Conservation (phyloP, 768 basidiomycete species). For the Naganishia randhawae region DNA sequence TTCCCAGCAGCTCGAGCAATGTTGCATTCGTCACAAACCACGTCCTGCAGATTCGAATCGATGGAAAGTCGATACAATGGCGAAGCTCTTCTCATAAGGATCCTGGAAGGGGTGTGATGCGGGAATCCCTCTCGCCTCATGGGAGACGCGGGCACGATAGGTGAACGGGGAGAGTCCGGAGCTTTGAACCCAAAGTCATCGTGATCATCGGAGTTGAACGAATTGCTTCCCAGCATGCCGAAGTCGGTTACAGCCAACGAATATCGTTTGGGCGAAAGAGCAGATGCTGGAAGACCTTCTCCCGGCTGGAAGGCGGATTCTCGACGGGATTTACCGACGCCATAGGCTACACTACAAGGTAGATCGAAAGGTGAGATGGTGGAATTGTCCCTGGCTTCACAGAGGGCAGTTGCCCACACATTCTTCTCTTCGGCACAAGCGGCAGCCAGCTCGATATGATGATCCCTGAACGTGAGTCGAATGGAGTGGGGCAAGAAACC, state of each 20-base stretch:
- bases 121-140: conserved; percentile 31
- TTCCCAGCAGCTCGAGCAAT: conserved; percentile 17
- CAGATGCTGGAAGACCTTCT: conserved; percentile 33
- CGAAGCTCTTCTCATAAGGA: conserved; percentile 41
- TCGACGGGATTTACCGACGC: conserved; percentile 10
- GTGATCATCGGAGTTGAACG: neutral
- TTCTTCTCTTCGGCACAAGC: conserved; percentile 79
- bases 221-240: neutral
- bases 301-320: neutral
- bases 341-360: conserved; percentile 38
- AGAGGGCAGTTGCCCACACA: conserved; percentile 73
- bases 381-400: conserved; percentile 54
- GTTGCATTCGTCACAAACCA: conserved; percentile 23
- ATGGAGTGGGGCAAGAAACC: conserved; percentile 78
- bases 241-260: conserved; percentile 29
- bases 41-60: conserved; percentile 23
- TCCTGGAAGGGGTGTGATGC: conserved; percentile 32
- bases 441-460: conserved; percentile 80
- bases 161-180: conserved; percentile 3
- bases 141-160: conserved; percentile 29
- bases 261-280: conserved; percentile 37
- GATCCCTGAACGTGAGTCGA: conserved; percentile 64
- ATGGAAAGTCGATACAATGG: conserved; percentile 39
- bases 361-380: conserved; percentile 55
- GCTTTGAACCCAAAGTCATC: neutral